Evolutionary conservation across 139 green algal genomes (phyloP).

Genomic region (Nannochloris sp.): DNA sequence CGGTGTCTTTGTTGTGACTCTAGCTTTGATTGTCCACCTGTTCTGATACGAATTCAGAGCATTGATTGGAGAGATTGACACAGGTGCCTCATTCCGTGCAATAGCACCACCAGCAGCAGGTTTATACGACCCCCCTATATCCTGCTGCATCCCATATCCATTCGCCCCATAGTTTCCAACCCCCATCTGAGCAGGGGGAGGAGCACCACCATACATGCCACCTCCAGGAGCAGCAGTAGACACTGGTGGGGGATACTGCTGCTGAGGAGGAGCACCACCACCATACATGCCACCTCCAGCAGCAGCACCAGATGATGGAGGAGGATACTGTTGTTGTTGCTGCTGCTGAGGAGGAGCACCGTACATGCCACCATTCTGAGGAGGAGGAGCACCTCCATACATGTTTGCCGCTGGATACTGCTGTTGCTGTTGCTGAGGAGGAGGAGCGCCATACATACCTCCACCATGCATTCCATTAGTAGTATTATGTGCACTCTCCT

Average conservation of each 20-base stretch:
- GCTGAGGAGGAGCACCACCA: too few species aligned
- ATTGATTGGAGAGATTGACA: slow-evolving; percentile 73
- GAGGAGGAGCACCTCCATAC: not conserved
- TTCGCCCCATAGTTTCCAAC: slow-evolving; percentile 3
- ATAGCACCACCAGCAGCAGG: slow-evolving; percentile 17
- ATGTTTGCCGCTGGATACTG: too few species aligned
- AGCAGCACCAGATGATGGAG: not conserved
- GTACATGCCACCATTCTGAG: not conserved
- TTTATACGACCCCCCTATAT: not conserved
- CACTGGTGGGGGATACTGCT: too few species aligned
- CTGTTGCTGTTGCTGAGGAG: not conserved
- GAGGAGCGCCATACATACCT: not conserved
- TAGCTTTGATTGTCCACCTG: slow-evolving; percentile 89
- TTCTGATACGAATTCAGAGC: slow-evolving; percentile 87
- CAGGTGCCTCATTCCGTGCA: slow-evolving; percentile 42
- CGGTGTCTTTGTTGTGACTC: slow-evolving; percentile 72
- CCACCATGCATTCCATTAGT: not conserved
- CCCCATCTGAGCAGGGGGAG: not conserved
- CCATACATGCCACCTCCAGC: too few species aligned
- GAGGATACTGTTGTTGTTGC: not conserved
- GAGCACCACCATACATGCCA: not conserved
- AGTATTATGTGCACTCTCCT: not conserved
- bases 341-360: not conserved
- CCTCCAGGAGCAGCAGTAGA: too few species aligned
- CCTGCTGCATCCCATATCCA: slow-evolving; percentile 1